Evolutionary conservation across 2,329 filamentous ascomycete species (phyloP).

Genomic region (Fusarium paranaense): DNA sequence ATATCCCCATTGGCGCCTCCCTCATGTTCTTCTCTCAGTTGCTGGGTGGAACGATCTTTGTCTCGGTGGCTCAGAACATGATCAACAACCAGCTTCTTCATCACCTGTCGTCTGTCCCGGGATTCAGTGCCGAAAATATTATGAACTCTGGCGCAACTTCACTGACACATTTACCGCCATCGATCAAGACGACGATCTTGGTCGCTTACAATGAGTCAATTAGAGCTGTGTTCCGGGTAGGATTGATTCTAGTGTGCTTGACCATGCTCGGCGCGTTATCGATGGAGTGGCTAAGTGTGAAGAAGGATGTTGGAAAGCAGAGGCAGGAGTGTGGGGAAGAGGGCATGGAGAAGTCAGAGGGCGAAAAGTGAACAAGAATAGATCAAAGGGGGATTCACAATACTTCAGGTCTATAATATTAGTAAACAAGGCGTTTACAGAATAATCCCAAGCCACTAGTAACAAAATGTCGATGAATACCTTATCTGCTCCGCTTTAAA

Average conservation of each 20-base stretch:
- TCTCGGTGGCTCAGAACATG: constrained; percentile 64
- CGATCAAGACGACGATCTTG: constrained; percentile 19
- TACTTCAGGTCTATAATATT: background rate
- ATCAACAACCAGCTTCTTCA: constrained; percentile 58
- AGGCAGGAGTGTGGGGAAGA: background rate
- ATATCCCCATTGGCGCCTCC: constrained; percentile 60
- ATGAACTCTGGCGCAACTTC: constrained; percentile 20
- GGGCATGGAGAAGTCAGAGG: background rate
- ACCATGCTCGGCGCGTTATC: constrained; percentile 62
- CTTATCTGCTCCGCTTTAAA: background rate
- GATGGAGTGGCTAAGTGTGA: constrained; percentile 65
- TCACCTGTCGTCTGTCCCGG: constrained; percentile 4
- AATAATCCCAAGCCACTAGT: background rate
- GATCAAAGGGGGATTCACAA: background rate
- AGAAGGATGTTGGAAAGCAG: constrained; percentile 4
- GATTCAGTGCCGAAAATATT: constrained; percentile 10
- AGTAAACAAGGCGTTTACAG: background rate
- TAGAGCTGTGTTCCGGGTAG: constrained; percentile 65
- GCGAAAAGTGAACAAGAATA: background rate
- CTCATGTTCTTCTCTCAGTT: constrained; percentile 59
- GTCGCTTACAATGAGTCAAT: constrained; percentile 68
- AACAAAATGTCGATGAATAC: background rate
- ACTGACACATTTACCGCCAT: constrained; percentile 5
- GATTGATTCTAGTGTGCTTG: constrained; percentile 60
- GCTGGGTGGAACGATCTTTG: constrained; percentile 61